Evolutionary conservation across 2,329 filamentous ascomycete genomes (phyloP).

Genomic region (Colletotrichum caudatum): DNA sequence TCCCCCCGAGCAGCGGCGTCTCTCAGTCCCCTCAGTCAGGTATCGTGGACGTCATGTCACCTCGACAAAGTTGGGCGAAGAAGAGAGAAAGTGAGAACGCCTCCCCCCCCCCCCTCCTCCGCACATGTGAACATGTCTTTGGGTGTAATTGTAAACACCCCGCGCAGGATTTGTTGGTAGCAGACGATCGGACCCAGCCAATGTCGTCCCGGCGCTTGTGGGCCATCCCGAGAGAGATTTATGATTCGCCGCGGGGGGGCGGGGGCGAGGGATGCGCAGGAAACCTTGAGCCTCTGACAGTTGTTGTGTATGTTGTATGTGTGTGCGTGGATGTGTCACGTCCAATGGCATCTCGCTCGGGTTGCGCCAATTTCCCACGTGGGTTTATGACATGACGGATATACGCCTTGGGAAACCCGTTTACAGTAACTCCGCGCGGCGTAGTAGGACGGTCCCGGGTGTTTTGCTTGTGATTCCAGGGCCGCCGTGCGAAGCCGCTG

Average conservation of each 20-base stretch:
- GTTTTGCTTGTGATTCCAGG: not conserved
- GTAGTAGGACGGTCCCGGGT: not conserved
- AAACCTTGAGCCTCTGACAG: not conserved
- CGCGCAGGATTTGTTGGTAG: not conserved
- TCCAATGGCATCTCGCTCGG: not conserved
- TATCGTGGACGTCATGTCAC: not conserved
- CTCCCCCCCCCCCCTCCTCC: no score
- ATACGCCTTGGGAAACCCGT: not conserved
- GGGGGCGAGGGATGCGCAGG: not conserved
- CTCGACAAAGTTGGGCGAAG: not conserved
- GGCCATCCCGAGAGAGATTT: not conserved
- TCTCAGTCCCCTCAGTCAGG: not conserved
- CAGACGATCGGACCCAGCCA: not conserved
- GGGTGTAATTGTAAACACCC: not conserved
- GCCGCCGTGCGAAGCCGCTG: constrained; percentile 5
- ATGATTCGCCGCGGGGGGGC: not conserved
- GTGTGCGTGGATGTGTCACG: not conserved
- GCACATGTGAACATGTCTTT: not conserved
- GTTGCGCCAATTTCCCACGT: not conserved
- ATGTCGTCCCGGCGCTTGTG: not conserved
- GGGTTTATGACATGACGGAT: not conserved
- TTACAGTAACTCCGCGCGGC: constrained; percentile 10
- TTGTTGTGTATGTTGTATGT: not conserved
- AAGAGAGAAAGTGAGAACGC: not conserved
- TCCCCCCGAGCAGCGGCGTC: not conserved